Evolutionary conservation across 2,329 filamentous ascomycete species (phyloP).

Genomic region (Ilyonectria robusta): DNA sequence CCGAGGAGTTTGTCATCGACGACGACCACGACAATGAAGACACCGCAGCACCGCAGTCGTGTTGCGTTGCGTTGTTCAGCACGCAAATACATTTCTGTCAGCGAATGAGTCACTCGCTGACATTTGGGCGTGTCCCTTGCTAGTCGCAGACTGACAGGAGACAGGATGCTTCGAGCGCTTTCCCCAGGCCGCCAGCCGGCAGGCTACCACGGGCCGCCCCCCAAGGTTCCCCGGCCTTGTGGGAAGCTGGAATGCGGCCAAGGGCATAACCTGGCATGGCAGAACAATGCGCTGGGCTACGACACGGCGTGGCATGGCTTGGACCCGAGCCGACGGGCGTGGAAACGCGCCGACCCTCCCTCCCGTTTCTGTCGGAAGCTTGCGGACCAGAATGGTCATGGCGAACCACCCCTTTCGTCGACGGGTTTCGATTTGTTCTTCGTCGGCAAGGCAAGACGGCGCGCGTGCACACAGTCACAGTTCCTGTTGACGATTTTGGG

Average conservation of each 20-base stretch:
- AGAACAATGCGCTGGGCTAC: conserved; percentile 25
- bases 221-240: conserved; percentile 34
- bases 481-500: conserved; percentile 24
- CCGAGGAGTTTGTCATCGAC: conserved; percentile 40
- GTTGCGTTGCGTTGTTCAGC: conserved; percentile 5
- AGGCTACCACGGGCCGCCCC: conserved; percentile 32
- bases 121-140: conserved; percentile 21
- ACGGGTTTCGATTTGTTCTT: conserved; percentile 4
- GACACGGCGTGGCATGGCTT: conserved; percentile 12
- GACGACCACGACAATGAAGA: conserved; percentile 29
- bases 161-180: conserved; percentile 33
- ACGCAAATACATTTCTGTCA: conserved; percentile 34
- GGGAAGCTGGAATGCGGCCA: conserved; percentile 39
- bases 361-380: conserved; percentile 5
- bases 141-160: conserved; percentile 20
- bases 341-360: conserved; percentile 30
- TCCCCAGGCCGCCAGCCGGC: conserved; percentile 27
- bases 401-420: conserved; percentile 26
- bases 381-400: conserved; percentile 22
- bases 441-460: conserved; percentile 6
- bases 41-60: conserved; percentile 25
- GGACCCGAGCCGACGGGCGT: conserved; percentile 32
- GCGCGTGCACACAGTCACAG: conserved; percentile 15
- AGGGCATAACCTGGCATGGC: conserved; percentile 33
- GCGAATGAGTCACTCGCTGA: conserved; percentile 43